Conservation (phyloP, 345 rosid species). For the Pseudoturritis turrita region DNA sequence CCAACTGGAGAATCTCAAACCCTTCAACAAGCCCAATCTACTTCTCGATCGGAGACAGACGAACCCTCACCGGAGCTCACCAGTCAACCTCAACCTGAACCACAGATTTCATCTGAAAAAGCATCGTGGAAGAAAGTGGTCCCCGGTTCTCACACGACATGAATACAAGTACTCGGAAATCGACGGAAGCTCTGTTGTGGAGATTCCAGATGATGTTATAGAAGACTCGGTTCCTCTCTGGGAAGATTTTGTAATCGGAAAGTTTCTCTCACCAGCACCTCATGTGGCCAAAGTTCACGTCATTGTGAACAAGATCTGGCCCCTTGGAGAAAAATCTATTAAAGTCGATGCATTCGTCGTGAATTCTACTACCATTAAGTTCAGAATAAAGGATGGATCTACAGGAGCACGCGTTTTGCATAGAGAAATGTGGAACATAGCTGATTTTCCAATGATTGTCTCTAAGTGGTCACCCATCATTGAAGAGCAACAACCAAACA, state of each 20-base stretch:
- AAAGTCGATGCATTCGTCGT: background rate
- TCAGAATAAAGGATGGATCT: background rate
- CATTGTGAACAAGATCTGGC: background rate
- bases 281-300: background rate
- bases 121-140: no score
- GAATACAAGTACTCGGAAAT: no score
- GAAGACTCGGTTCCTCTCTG: background rate
- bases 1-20: no score
- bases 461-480: background rate
- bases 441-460: background rate
- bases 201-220: no score
- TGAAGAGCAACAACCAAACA: background rate
- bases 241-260: background rate
- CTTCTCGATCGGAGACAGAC: no score
- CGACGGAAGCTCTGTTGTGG: no score
- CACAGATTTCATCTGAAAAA: no score
- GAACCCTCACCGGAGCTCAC: no score
- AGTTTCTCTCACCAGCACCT: background rate
- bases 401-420: rapidly evolving
- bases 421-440: background rate
- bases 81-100: no score
- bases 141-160: no score
- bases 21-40: no score
- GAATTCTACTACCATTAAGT: background rate
- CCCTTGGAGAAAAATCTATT: rapidly evolving